phyloP scores from a whole-genome alignment of 2,329 filamentous ascomycete genomes.

The Mycosphaerella arachidis region DNA sequence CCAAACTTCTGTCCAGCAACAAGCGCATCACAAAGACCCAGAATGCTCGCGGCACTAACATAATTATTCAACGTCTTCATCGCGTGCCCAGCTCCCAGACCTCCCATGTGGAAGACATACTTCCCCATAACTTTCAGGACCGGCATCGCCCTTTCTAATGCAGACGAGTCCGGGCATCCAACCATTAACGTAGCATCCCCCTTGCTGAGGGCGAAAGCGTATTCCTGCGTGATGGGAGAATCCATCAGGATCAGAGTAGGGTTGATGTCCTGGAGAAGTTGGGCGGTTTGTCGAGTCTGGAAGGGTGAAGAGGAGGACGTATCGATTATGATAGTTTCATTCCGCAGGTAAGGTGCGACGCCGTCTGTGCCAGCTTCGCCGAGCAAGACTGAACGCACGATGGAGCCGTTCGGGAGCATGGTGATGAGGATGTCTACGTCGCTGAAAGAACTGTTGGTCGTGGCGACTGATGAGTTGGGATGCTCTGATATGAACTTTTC shows the following conservation, averaged over 20 bases:
- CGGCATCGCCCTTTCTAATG: constrained; percentile 28
- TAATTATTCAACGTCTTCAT: constrained; percentile 36
- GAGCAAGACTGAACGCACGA: constrained; percentile 28
- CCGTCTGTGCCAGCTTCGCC: constrained; percentile 10
- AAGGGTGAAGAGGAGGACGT: constrained; percentile 32
- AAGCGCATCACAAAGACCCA: constrained; percentile 28
- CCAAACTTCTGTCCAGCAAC: constrained; percentile 33
- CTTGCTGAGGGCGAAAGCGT: constrained; percentile 29
- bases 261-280: constrained; percentile 24
- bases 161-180: constrained; percentile 24
- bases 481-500: constrained; percentile 15
- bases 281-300: constrained; percentile 28
- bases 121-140: constrained; percentile 31
- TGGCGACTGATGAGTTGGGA: constrained; percentile 8
- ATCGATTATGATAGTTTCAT: constrained; percentile 28
- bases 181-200: constrained; percentile 34
- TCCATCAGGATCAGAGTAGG: constrained; percentile 29
- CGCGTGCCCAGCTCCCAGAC: constrained; percentile 29
- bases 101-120: constrained; percentile 33
- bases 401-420: constrained; percentile 31
- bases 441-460: constrained; percentile 14
- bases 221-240: constrained; percentile 32
- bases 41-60: constrained; percentile 20
- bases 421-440: constrained; percentile 29
- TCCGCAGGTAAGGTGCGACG: constrained; percentile 14